phyloP scores from a whole-genome alignment of 2,329 filamentous ascomycete genomes.

The Cryphonectria carpinicola region DNA sequence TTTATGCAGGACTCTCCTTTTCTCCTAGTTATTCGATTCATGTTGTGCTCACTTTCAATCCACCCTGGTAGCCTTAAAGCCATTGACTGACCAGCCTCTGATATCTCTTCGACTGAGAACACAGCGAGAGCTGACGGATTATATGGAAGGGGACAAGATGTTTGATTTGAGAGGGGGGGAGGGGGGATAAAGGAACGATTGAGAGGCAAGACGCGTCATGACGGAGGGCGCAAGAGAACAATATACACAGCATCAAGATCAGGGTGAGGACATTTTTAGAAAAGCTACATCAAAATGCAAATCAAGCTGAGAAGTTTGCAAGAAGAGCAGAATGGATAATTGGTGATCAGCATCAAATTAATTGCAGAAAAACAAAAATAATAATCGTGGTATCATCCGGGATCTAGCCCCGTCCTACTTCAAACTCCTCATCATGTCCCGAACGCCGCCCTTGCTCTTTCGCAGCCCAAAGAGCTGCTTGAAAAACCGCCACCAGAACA shows the following conservation, averaged over 20 bases:
- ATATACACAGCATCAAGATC: too few species aligned
- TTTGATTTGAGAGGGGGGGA: too few species aligned
- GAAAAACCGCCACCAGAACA: conserved; percentile 22
- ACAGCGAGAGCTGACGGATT: too few species aligned
- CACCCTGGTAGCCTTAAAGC: neutral
- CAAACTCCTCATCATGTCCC: conserved; percentile 8
- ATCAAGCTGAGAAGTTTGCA: neutral
- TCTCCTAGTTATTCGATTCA: neutral
- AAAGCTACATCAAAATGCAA: neutral
- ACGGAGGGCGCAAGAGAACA: too few species aligned
- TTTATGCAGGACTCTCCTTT: neutral
- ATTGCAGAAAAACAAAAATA: neutral
- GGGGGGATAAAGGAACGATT: too few species aligned
- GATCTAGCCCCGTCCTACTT: neutral
- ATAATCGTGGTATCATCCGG: neutral
- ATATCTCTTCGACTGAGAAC: neutral
- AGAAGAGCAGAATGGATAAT: neutral
- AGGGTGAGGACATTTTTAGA: neutral
- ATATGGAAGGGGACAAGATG: too few species aligned
- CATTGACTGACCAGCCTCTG: neutral
- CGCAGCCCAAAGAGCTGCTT: neutral
- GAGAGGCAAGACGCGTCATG: too few species aligned
- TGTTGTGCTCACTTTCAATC: neutral
- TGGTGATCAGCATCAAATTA: neutral
- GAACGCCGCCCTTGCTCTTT: conserved; percentile 7